phyloP scores from a whole-genome alignment of 441 rosid species.

The Pelargonium citronellum region DNA sequence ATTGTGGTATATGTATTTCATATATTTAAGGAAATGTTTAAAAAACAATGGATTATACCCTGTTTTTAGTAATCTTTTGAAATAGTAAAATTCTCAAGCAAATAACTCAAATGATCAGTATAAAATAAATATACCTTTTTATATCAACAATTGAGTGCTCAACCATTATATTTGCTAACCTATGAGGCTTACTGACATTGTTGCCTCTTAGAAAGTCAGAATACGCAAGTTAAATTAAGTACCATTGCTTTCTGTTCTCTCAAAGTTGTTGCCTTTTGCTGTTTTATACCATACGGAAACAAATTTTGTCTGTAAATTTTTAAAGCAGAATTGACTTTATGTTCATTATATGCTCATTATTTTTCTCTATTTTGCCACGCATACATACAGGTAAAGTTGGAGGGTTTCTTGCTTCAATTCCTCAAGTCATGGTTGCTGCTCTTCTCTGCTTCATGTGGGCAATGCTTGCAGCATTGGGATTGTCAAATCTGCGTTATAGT shows the following conservation, averaged over 20 bases:
- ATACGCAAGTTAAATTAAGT: too few relatives aligned
- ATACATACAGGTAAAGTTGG: conserved; percentile 74
- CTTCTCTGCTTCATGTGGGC: conserved; percentile 99
- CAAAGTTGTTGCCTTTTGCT: neutral
- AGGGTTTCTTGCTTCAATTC: conserved; percentile 91
- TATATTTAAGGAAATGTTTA: neutral
- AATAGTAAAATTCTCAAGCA: neutral
- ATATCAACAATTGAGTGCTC: neutral
- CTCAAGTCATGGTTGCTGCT: conserved; percentile 90
- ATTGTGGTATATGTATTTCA: neutral
- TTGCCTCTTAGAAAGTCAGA: neutral
- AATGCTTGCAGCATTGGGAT: conserved; percentile 82
- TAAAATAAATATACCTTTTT: neutral
- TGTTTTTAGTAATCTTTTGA: neutral
- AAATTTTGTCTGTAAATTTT: too few relatives aligned
- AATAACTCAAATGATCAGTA: neutral
- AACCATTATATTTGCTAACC: neutral
- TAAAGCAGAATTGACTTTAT: neutral
- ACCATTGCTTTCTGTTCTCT: neutral
- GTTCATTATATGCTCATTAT: neutral
- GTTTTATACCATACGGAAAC: neutral
- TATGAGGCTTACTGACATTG: neutral
- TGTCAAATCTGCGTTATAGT: conserved; percentile 88
- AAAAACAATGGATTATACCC: neutral
- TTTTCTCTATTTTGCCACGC: too few relatives aligned